phyloP scores from a whole-genome alignment of 345 rosid species.

The Eucalyptus coolabah region DNA sequence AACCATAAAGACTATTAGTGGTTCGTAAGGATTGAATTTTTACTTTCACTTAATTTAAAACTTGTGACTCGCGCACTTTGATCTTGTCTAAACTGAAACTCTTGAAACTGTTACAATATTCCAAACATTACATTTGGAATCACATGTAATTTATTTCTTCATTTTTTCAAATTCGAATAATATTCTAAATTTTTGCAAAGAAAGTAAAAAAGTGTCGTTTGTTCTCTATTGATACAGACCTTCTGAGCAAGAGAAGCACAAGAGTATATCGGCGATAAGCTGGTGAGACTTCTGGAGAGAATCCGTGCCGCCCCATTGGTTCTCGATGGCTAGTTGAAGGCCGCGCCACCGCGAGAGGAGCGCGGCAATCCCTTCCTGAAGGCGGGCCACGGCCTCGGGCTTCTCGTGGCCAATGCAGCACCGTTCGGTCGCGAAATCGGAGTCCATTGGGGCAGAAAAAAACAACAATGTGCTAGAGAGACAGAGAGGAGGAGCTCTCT shows the following conservation, averaged over 20 bases:
- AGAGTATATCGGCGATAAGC: constrained; percentile 32
- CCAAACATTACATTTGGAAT: background rate
- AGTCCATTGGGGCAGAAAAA: background rate
- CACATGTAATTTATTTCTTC: background rate
- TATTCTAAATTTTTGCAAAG: background rate
- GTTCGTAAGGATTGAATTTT: background rate
- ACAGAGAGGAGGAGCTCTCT: background rate
- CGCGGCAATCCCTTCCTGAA: constrained; percentile 25
- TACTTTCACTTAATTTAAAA: background rate
- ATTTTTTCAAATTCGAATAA: background rate
- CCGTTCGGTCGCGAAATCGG: background rate
- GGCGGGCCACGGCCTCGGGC: constrained; percentile 2
- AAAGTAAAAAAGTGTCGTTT: background rate
- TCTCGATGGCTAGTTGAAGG: constrained; percentile 68
- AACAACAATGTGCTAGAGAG: background rate
- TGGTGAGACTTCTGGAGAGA: constrained; percentile 38
- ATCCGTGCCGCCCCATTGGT: constrained; percentile 74
- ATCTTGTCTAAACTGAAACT: background rate
- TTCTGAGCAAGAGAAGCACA: constrained; percentile 36
- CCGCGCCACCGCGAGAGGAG: constrained; percentile 63
- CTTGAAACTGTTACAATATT: background rate
- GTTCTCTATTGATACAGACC: constrained; percentile 1
- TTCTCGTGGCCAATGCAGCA: background rate
- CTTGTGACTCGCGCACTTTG: rapidly evolving
- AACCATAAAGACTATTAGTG: background rate